Percentiles rank a stretch among this genome's conserved stretches.
phyloP scores from a whole-genome alignment of 345 rosid genomes.

The Euclidium syriacum region DNA sequence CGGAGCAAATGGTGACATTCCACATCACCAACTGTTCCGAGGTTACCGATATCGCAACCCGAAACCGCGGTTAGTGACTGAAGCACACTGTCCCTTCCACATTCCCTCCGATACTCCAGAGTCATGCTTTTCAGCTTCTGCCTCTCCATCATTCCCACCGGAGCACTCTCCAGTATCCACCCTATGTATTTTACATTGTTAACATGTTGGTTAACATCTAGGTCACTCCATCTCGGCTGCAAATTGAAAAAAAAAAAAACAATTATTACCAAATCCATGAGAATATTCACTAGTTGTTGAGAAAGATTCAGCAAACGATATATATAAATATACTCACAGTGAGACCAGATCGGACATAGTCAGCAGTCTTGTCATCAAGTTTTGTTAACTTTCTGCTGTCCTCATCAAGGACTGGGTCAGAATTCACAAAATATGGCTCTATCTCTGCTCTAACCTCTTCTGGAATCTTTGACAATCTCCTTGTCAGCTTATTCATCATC shows the following conservation, averaged over 20 bases:
- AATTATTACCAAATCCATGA: neutral
- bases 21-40: slow-evolving; percentile 38
- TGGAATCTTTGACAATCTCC: slow-evolving; percentile 87
- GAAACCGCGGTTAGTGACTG: slow-evolving; percentile 82
- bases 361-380: slow-evolving; percentile 71
- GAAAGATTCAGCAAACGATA: neutral
- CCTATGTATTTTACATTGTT: slow-evolving; percentile 97
- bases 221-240: slow-evolving; percentile 98
- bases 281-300: neutral
- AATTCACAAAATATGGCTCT: slow-evolving; percentile 65
- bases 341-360: slow-evolving; percentile 71
- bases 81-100: slow-evolving; percentile 86
- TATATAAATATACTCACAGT: slow-evolving; percentile 54
- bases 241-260: no score
- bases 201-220: slow-evolving; percentile 98
- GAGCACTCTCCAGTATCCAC: slow-evolving; percentile 99
- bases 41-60: slow-evolving; percentile 34
- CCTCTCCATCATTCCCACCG: slow-evolving; percentile 70
- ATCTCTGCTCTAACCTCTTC: slow-evolving; percentile 88
- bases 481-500: slow-evolving; percentile 96
- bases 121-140: slow-evolving; percentile 76
- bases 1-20: slow-evolving; percentile 96
- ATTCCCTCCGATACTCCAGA: slow-evolving; percentile 92
- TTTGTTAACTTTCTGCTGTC: slow-evolving; percentile 84
- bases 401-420: slow-evolving; percentile 70